Conservation (phyloP, 306 rosid species). For the Quercus robur region DNA sequence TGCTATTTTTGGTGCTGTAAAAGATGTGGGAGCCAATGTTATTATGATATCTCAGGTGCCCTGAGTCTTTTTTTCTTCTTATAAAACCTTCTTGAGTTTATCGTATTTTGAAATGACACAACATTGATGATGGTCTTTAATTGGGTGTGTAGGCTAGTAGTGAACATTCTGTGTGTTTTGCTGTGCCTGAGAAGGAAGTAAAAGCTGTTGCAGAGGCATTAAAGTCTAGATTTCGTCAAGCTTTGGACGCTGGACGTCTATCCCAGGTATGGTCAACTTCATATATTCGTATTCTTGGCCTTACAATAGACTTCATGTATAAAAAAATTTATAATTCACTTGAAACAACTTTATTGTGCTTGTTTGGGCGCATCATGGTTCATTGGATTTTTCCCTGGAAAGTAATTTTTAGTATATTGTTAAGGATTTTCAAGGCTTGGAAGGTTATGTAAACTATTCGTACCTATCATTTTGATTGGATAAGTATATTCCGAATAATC, state of each 20-base stretch:
- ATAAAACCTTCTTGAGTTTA: slow-evolving; percentile 6
- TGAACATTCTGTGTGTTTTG: slow-evolving; percentile 98
- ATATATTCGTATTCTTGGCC: slow-evolving; percentile 4
- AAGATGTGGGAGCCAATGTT: slow-evolving; percentile 99
- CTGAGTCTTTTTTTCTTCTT: not conserved
- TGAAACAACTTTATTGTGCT: not conserved
- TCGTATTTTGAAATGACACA: slow-evolving; percentile 8
- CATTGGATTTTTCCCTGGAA: not conserved
- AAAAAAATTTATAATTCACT: not conserved
- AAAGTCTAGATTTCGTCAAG: slow-evolving; percentile 86
- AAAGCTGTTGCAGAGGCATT: slow-evolving; percentile 91
- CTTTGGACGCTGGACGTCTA: slow-evolving; percentile 94
- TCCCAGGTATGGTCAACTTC: slow-evolving; percentile 81
- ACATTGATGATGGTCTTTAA: slow-evolving; percentile 22
- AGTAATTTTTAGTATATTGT: not conserved
- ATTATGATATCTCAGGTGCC: slow-evolving; percentile 98
- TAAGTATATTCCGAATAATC: too few species aligned
- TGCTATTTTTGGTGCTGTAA: slow-evolving; percentile 82
- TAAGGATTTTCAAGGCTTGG: not conserved
- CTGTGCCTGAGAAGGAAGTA: slow-evolving; percentile 97
- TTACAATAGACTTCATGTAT: not conserved
- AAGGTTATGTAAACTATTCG: not conserved
- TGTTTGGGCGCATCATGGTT: not conserved
- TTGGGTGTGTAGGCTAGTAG: slow-evolving; percentile 87
- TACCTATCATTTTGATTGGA: too few species aligned